phyloP scores from a whole-genome alignment of 805 yeast genomes.

The Myxozyma nipponensis region DNA sequence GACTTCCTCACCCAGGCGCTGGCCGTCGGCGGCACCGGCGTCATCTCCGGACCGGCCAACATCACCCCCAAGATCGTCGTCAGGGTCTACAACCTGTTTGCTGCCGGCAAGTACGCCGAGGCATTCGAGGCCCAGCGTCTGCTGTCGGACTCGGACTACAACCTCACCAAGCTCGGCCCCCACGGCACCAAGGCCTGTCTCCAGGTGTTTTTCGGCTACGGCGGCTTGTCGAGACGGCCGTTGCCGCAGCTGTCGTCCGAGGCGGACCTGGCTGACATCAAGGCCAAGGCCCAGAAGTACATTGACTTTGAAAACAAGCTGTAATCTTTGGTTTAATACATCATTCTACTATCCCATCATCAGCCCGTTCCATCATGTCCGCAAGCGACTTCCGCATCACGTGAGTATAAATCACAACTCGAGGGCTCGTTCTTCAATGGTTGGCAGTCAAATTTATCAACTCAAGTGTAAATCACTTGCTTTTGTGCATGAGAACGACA shows the following conservation, averaged over 20 bases:
- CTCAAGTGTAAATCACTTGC: no score
- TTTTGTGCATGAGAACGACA: no score
- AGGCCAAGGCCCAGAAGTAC: constrained; percentile 4
- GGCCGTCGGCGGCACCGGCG: constrained; percentile 47
- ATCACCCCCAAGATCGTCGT: constrained; percentile 51
- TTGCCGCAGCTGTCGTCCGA: background rate
- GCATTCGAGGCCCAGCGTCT: constrained; percentile 46
- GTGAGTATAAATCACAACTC: no score
- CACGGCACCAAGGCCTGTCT: constrained; percentile 29
- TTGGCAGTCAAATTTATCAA: no score
- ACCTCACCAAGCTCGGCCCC: constrained; percentile 24
- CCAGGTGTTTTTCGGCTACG: constrained; percentile 23
- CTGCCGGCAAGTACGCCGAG: constrained; percentile 41
- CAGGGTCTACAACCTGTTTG: constrained; percentile 36
- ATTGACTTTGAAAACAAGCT: constrained; percentile 6
- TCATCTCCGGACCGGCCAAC: constrained; percentile 52
- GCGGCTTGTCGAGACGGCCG: constrained; percentile 26
- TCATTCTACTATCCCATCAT: background rate
- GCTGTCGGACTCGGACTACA: constrained; percentile 46
- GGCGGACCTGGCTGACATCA: background rate
- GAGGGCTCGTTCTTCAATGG: no score
- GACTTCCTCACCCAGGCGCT: constrained; percentile 50
- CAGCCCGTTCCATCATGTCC: no score
- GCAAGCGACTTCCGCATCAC: no score
- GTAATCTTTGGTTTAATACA: background rate